Evolutionary conservation across 768 basidiomycete species (phyloP), one percentile per base, ranked within the genome.

Genomic region (Cystofilobasidium ferigula): DNA sequence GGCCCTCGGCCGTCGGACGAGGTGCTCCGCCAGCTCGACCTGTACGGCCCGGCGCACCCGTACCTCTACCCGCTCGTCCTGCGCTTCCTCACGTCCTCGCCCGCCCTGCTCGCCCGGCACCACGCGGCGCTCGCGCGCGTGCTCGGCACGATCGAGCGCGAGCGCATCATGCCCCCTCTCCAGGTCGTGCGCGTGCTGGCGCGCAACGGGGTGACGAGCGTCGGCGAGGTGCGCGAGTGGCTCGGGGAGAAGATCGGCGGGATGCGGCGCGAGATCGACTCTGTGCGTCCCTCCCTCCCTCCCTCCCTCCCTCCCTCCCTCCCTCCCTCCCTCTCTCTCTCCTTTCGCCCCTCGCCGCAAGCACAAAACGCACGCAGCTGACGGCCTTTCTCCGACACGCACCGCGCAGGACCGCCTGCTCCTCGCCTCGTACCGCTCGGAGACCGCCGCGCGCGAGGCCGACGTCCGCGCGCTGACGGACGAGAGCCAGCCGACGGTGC

Each of bases 191-290:
- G 93, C 76, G 82, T 95, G 13, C 77, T 98, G 64, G 87, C 88
- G 69, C 78, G 91, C 74, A 95, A 94, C 74, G 84, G 83, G 0
- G 88, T 93, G 12, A 87, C 92, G 20, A 93, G 88, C 71, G 85
- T 98, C 2, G 95, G 92, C 12, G 78, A 93, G 6, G 85, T 98
- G 64, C 89, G 92, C 77, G 84, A 88, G 57, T 99, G 92, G 90
- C 74, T 99, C 72, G 83, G 87, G 78, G 78, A 78, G 72, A 83
- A 87, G 71, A 87, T 97, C 63, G 83, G 80, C 70, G 83, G 85
- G 42, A 83, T 86, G 48, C 78, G 82, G 73, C 81, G 81, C 5
- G 88, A 92, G 71, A 86, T 94, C 45, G 84, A 87, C 58, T 86
- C 84, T 64, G 93, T 93, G 67, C 69, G 86, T 79, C 14, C 12